Conservation (phyloP, 805 yeast genomes). For the Dipodascus albidus region DNA sequence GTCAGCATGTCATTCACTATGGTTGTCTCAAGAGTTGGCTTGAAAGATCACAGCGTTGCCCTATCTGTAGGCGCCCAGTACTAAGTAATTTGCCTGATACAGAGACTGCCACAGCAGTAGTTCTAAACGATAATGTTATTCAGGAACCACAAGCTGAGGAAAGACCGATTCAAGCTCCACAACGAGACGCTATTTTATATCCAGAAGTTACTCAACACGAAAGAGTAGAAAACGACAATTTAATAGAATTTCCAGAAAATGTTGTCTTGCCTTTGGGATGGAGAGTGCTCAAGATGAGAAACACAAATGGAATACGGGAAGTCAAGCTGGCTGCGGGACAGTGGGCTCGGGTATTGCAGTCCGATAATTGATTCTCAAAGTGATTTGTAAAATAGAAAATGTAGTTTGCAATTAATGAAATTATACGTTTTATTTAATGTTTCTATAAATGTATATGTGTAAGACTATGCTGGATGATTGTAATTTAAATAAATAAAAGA, state of each 20-base stretch:
- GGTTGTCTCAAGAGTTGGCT: slow-evolving; percentile 91
- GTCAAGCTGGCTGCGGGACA: slow-evolving; percentile 9
- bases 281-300: slow-evolving; percentile 9
- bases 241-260: not conserved
- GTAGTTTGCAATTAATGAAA: not conserved
- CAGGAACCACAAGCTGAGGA: not conserved
- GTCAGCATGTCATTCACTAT: slow-evolving; percentile 82
- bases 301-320: slow-evolving; percentile 4
- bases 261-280: slow-evolving; percentile 11
- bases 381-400: not conserved
- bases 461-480: no score
- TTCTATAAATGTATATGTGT: no score
- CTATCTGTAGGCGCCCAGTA: slow-evolving; percentile 74
- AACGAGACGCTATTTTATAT: not conserved
- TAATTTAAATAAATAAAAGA: no score
- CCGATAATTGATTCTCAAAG: not conserved
- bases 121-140: not conserved
- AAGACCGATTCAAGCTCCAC: not conserved
- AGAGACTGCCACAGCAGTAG: not conserved
- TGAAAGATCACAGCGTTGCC: slow-evolving; percentile 86
- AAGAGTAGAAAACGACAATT: not conserved
- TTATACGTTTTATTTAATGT: not conserved
- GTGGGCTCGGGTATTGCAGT: slow-evolving; percentile 7
- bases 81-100: slow-evolving; percentile 18
- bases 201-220: not conserved